Base-by-base conservation (phyloP, 1,284 basidiomycete species). In the Microbotryum lychnidis-dioicae region DNA sequence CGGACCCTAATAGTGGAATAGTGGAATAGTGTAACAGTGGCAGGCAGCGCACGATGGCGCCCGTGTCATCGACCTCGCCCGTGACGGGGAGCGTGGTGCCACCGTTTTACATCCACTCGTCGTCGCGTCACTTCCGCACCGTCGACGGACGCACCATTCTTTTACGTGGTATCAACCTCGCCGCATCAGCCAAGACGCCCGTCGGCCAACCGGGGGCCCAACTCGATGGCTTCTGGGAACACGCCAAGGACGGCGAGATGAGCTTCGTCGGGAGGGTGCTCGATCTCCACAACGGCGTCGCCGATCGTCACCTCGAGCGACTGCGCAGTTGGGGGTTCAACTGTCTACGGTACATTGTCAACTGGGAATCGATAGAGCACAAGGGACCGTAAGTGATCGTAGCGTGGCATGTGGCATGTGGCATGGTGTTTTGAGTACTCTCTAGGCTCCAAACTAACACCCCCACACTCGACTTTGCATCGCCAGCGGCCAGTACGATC, bases 361-460 rank as follows among this genome's bases (percentile, higher is more conserved):
- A 89, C 0, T 98, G 94, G 94, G 94, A 98, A 74, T 83, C 90
- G 1, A 75, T 97, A 27, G 94, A 97, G 75, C 92, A 93, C 74
- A 83, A 82, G 61, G 93, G 92, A 72, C 94, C 94, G 85, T 93
- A 74, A 84, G 91, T 87, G 1, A 7, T 5, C 16, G 21, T 37
- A 6, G 18, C 49, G 18, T 58, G 27, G 10, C 50, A n/a, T 25
- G 47, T 7, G 21, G 10, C 20, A 20, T 20, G n/a, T 46, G 55
- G 25, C 27, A 6, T n/a, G 18, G 7, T 53, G 18, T 5, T 27
- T 29, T 18, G 42, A 27, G n/a, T 27, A 6, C 33, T 27, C 27
- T 20, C 5, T 44, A 45, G 8, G 20, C 50, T 21, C 50, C 23
- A 21, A 21, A 5, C 48, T 50, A 16, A 50, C 48, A 27, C 48